Evolutionary conservation across 2,329 filamentous ascomycete genomes (phyloP).

Genomic region (Macrophomina pseudophaseolina): DNA sequence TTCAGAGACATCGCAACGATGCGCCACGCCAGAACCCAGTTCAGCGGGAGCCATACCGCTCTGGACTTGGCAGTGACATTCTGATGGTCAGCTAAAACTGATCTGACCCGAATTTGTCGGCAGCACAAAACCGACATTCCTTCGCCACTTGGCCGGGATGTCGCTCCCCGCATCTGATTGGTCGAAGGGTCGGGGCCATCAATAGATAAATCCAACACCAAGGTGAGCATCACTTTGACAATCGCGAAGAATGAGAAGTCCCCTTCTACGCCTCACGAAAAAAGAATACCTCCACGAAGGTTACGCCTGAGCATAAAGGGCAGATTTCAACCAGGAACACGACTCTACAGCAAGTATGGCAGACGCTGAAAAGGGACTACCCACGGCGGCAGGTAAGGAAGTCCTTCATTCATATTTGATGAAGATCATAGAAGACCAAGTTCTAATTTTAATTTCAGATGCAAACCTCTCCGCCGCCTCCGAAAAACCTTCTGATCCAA

Average conservation of each 20-base stretch:
- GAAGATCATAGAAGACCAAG: neutral
- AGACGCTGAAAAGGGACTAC: neutral
- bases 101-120: neutral
- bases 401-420: neutral
- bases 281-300: neutral
- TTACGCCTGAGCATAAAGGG: too few species aligned
- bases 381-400: neutral
- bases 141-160: constrained; percentile 1
- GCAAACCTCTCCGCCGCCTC: neutral
- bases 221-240: neutral
- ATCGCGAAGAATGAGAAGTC: neutral
- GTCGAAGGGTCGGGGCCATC: neutral
- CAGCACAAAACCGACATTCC: neutral
- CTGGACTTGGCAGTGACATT: neutral
- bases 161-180: constrained; percentile 7
- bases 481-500: neutral
- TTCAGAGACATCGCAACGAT: too few species aligned
- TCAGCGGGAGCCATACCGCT: neutral
- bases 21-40: too few species aligned
- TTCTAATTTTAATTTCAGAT: neutral
- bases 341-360: neutral
- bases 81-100: neutral
- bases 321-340: neutral
- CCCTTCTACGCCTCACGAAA: neutral
- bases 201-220: constrained; percentile 8